Conservation (phyloP, 2,329 filamentous ascomycete genomes). For the Aureobasidium namibiae region DNA sequence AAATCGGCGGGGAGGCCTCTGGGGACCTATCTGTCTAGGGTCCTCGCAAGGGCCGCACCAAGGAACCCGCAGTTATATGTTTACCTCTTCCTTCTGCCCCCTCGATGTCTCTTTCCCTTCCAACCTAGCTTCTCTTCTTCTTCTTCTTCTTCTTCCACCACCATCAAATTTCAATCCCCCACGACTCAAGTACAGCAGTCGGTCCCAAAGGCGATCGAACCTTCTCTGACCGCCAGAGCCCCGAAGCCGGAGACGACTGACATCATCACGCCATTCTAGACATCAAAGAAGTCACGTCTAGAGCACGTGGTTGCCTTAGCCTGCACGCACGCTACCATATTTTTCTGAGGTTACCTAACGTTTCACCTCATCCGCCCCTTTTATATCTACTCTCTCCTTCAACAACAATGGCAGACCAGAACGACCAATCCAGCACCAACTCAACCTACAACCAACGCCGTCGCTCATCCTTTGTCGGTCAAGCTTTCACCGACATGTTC, state of each 20-base stretch:
- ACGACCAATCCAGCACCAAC: slow-evolving; percentile 32
- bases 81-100: background rate
- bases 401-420: slow-evolving; percentile 28
- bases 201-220: background rate
- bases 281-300: slow-evolving; percentile 4
- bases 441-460: slow-evolving; percentile 28
- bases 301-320: background rate
- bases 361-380: background rate
- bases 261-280: slow-evolving; percentile 1
- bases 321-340: background rate
- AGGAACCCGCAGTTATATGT: background rate
- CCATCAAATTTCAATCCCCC: background rate
- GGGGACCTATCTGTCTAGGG: background rate
- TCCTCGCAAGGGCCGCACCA: background rate
- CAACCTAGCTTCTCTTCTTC: background rate
- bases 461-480: slow-evolving; percentile 40
- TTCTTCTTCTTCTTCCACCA: too few species aligned
- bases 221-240: background rate
- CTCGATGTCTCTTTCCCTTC: background rate
- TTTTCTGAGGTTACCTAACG: background rate
- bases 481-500: slow-evolving; percentile 43
- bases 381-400: background rate
- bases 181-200: background rate
- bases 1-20: background rate
- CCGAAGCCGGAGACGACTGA: slow-evolving; percentile 7